Base-by-base conservation (phyloP, 2,329 filamentous ascomycete species). In the Hypoxylon sp. region DNA sequence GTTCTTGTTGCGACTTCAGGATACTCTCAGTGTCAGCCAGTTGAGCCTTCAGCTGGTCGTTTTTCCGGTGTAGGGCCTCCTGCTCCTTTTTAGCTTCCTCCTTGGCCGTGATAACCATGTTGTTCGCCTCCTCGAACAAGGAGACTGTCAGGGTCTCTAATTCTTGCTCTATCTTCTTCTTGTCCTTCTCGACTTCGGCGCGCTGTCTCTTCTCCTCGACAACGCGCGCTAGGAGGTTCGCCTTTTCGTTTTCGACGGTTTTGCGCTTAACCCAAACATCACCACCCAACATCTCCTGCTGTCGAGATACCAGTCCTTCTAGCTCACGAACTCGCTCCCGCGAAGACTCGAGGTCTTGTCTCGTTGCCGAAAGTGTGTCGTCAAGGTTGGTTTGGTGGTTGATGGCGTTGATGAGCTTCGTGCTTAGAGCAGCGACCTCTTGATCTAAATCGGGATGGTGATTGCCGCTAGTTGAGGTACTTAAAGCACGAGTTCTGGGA, bases 81-180 rank as follows among this genome's bases (percentile, higher is more conserved):
- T 92, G 89, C 67, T 97, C 92, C 63, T 85, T 87, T 60, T 92
- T 88, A 7, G 95, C 92, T 60, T 97, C 91, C 73, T 93, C 92
- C 70, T 96, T 91, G 31, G 94, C 94, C 13, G 86, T 87, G 35
- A 94, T 91, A 48, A 99, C 95, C 94, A 99, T 98, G 81, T 90
- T 93, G 78, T 99, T 98, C 46, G 95, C 95, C 79, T 99, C 94
- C 72, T 98, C 92, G 63, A 99, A 99, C n/a, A 99, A 82, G 23
- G 92, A 92, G 1, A 92, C 88, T 0, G 95, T 98, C 63, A 99
- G 76, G 48, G 87, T 91, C 76, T 98, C 95, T 41, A 99, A 79
- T 75, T 99, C 95, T 66, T 90, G 88, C 73, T 99, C 95, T 24
- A 97, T 97, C 62, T 88, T 88, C 74, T 89, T 91, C 79, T 95